Percentiles rank a stretch among this genome's conserved stretches.
Evolutionary conservation across 371 early-diverging fungal species (phyloP).

Genomic region (Apophysomyces variabilis): DNA sequence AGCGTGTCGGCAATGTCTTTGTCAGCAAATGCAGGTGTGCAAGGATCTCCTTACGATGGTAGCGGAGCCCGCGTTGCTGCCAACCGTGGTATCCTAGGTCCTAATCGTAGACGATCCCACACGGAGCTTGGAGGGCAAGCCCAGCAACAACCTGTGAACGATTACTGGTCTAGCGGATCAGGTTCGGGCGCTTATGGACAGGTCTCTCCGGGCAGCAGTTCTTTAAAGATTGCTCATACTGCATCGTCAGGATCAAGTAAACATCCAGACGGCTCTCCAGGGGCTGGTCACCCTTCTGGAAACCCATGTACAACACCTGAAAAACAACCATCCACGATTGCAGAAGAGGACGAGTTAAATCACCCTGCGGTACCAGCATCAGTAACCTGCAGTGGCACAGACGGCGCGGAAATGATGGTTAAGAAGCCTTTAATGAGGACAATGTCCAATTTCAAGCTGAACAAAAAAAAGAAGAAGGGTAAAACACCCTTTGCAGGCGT

Average conservation of each 20-base stretch:
- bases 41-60: background rate
- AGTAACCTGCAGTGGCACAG: background rate
- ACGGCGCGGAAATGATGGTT: constrained; percentile 9
- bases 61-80: background rate
- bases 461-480: constrained; percentile 42
- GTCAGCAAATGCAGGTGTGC: background rate
- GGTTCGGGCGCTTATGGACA: background rate
- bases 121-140: constrained; percentile 12
- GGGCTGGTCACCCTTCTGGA: background rate
- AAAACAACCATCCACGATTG: background rate
- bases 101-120: constrained; percentile 16
- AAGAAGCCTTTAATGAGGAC: constrained; percentile 12
- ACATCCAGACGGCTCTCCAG: background rate
- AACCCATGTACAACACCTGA: background rate
- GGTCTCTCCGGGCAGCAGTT: background rate
- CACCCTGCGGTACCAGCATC: background rate
- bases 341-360: background rate
- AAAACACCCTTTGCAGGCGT: constrained; percentile 35
- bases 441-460: constrained; percentile 39
- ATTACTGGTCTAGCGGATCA: background rate
- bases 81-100: background rate
- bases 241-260: background rate
- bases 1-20: background rate
- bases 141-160: background rate
- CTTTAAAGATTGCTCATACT: background rate